These are phyloP conservation scores for Fusarium acutatum DNA, from an alignment of 2,329 filamentous ascomycete species.

Conservation along the genomic window DNA sequence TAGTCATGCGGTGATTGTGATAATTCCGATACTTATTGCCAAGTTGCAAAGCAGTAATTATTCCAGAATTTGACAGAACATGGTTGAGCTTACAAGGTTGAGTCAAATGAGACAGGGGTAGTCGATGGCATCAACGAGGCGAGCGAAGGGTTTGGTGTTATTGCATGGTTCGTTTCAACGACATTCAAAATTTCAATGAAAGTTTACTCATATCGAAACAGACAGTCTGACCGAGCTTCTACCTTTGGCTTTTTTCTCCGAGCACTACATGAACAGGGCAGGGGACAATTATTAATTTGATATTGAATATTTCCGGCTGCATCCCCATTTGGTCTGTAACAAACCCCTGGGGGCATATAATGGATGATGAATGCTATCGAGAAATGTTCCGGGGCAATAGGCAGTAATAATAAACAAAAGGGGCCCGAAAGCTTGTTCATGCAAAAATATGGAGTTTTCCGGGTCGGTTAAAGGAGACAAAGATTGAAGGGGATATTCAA, in stretches of 20 bases:
- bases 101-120: background rate
- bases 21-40: slow-evolving; percentile 1
- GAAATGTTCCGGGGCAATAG: slow-evolving; percentile 8
- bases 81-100: slow-evolving; percentile 2
- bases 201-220: background rate
- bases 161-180: slow-evolving; percentile 10
- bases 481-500: slow-evolving; percentile 1
- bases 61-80: slow-evolving; percentile 9
- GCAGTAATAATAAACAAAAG: slow-evolving; percentile 15
- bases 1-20: background rate
- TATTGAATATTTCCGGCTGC: slow-evolving; percentile 11
- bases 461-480: slow-evolving; percentile 6
- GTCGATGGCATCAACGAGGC: slow-evolving; percentile 3
- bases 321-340: slow-evolving; percentile 6
- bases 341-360: background rate
- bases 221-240: background rate
- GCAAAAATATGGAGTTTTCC: slow-evolving; percentile 18
- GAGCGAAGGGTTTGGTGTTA: background rate
- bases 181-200: background rate
- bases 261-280: background rate
- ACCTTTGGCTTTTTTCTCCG: slow-evolving; percentile 9
- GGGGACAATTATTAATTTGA: background rate
- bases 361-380: background rate
- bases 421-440: slow-evolving; percentile 23
- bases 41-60: background rate